Evolutionary conservation across 78 protist species (phyloP).

Genomic region (Polysphondylium violaceum): DNA sequence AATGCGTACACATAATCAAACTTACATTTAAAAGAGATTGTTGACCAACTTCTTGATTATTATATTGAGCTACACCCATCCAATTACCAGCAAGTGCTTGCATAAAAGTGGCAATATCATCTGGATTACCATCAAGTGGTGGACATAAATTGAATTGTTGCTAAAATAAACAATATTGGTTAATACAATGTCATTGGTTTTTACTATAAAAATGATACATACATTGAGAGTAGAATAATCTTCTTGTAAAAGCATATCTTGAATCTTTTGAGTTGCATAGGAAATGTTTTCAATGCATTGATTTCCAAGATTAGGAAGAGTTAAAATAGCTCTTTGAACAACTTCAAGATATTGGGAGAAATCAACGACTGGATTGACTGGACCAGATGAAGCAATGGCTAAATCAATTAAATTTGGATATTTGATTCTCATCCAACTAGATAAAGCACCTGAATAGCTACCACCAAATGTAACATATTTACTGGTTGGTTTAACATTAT

Average conservation of each 20-base stretch:
- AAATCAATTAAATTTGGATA: conserved; percentile 60
- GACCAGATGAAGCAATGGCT: conserved; percentile 43
- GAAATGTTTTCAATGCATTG: conserved; percentile 9
- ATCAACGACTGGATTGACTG: neutral
- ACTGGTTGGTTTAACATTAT: conserved; percentile 1
- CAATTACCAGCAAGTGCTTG: conserved; percentile 68
- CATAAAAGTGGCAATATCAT: conserved; percentile 76
- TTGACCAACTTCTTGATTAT: conserved; percentile 47
- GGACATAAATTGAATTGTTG: conserved; percentile 36
- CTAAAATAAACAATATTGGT: no score
- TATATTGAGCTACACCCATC: conserved; percentile 74
- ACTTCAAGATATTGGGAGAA: conserved; percentile 34
- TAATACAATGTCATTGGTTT: no score
- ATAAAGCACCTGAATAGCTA: conserved; percentile 82
- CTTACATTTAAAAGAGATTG: conserved; percentile 2
- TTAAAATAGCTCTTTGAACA: conserved; percentile 15
- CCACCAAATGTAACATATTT: conserved; percentile 85
- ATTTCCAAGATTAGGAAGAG: conserved; percentile 13
- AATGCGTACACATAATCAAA: neutral
- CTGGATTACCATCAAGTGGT: conserved; percentile 15
- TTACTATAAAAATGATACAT: no score
- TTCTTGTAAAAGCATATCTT: neutral
- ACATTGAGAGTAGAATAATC: conserved; percentile 53
- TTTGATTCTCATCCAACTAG: conserved; percentile 73
- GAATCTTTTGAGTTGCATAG: conserved; percentile 1